Conservation (phyloP, 192 early-diverging fungal species). For the Linnemannia elongata region DNA sequence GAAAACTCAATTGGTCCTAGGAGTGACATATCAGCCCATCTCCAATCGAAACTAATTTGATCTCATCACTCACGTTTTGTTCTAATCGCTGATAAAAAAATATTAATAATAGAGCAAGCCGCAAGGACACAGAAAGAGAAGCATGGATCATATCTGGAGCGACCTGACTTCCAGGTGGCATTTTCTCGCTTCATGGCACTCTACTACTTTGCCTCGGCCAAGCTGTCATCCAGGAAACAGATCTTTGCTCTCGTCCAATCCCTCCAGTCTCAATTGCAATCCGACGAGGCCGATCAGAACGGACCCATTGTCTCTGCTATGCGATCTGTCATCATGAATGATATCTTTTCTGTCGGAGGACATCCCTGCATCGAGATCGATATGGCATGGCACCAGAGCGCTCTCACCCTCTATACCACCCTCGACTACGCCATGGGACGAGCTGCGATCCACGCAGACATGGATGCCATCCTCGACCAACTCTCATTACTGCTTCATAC, state of each 20-base stretch:
- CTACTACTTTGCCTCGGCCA: conserved; percentile 45
- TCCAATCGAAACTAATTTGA: not conserved
- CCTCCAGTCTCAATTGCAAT: conserved; percentile 40
- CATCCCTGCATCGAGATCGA: conserved; percentile 38
- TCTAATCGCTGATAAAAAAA: not conserved
- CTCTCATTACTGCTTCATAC: conserved; percentile 41
- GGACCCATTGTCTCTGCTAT: conserved; percentile 36
- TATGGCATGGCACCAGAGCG: conserved; percentile 60
- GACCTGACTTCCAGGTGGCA: conserved; percentile 44
- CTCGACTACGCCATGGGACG: conserved; percentile 61
- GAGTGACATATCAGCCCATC: too few relatives aligned
- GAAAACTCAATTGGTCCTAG: not conserved
- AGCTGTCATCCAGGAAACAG: conserved; percentile 52
- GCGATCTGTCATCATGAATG: conserved; percentile 38
- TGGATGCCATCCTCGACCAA: conserved; percentile 39
- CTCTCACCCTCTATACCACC: conserved; percentile 58
- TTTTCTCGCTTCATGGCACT: conserved; percentile 44
- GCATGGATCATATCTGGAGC: conserved; percentile 23
- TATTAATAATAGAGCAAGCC: conserved; percentile 28
- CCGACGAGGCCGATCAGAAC: conserved; percentile 35
- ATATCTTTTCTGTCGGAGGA: conserved; percentile 19
- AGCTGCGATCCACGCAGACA: conserved; percentile 41
- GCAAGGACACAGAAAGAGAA: conserved; percentile 42
- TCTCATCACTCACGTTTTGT: not conserved
- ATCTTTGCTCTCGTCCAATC: conserved; percentile 43